Conservation (phyloP, 1,139 yeast species). For the Taiozyma sp. region DNA sequence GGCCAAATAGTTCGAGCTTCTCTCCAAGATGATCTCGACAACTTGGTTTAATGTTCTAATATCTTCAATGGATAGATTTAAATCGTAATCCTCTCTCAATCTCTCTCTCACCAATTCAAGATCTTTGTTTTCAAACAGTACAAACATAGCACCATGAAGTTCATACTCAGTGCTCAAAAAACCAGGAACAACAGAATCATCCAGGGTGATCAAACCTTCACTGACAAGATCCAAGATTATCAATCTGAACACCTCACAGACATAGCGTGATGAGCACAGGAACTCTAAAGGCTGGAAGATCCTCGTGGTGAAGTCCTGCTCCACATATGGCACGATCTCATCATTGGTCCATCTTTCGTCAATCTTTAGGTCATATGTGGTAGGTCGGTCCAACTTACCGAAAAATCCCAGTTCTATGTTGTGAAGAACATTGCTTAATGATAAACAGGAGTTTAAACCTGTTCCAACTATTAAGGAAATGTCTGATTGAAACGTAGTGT, state of each 20-base stretch:
- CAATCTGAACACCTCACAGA: conserved; percentile 18
- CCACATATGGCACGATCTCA: not conserved
- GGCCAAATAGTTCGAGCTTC: conserved; percentile 24
- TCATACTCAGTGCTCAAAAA: not conserved
- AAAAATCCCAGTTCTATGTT: conserved; percentile 32
- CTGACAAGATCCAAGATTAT: conserved; percentile 9
- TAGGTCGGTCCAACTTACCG: conserved; percentile 18
- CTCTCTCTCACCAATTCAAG: not conserved
- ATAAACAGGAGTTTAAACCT: conserved; percentile 29
- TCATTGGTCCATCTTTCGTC: conserved; percentile 12
- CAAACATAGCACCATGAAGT: conserved; percentile 23
- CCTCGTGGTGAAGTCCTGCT: not conserved
- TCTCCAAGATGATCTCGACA: conserved; percentile 7
- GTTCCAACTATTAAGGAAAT: conserved; percentile 32
- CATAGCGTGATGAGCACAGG: conserved; percentile 16
- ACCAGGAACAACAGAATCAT: not conserved
- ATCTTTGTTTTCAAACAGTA: conserved; percentile 11
- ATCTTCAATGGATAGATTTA: not conserved
- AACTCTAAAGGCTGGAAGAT: conserved; percentile 22
- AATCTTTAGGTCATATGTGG: conserved; percentile 14
- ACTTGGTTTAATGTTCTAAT: not conserved
- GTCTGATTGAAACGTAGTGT: conserved; percentile 10
- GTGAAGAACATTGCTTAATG: conserved; percentile 13
- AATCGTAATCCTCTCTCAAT: not conserved
- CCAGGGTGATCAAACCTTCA: not conserved